These are phyloP conservation scores for Pyracantha coccinea DNA, from an alignment of 331 rosid species.

Conservation along the genomic window DNA sequence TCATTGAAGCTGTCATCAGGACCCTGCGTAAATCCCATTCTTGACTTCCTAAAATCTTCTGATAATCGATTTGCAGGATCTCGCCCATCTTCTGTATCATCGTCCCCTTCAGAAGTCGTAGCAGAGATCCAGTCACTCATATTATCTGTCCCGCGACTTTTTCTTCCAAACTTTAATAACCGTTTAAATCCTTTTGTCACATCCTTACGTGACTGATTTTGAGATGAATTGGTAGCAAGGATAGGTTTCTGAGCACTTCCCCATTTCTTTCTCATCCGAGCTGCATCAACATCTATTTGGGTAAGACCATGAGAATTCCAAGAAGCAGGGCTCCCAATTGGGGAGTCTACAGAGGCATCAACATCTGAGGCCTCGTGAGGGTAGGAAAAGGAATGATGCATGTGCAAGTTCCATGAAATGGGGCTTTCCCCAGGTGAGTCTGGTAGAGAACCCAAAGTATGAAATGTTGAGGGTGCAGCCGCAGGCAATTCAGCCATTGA, in stretches of 20 bases:
- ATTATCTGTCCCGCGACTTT: slow-evolving; percentile 83
- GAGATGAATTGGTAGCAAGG: slow-evolving; percentile 65
- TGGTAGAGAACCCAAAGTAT: slow-evolving; percentile 49
- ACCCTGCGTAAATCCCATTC: slow-evolving; percentile 93
- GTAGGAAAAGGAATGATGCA: slow-evolving; percentile 67
- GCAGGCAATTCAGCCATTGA: slow-evolving; percentile 58
- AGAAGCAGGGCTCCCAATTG: slow-evolving; percentile 90
- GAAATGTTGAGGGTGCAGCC: slow-evolving; percentile 47
- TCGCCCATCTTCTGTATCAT: slow-evolving; percentile 89
- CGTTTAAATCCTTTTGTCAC: slow-evolving; percentile 89
- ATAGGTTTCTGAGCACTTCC: slow-evolving; percentile 94
- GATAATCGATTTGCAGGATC: slow-evolving; percentile 78
- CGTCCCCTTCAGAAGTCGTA: slow-evolving; percentile 98
- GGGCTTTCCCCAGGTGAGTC: slow-evolving; percentile 96
- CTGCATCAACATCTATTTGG: slow-evolving; percentile 76
- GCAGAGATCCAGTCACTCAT: slow-evolving; percentile 91
- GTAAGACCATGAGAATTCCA: slow-evolving; percentile 85
- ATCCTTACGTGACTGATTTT: slow-evolving; percentile 86
- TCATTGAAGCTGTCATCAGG: slow-evolving; percentile 86
- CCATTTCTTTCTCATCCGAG: slow-evolving; percentile 99
- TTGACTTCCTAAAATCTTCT: slow-evolving; percentile 91
- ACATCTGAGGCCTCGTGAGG: slow-evolving; percentile 81
- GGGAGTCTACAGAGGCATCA: slow-evolving; percentile 83
- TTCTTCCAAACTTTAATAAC: slow-evolving; percentile 88
- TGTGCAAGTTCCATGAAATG: slow-evolving; percentile 71